Evolutionary conservation across 1,139 yeast species (phyloP), one percentile per base, ranked within the genome.

Genomic region (Blastobotrys petasosporus): DNA sequence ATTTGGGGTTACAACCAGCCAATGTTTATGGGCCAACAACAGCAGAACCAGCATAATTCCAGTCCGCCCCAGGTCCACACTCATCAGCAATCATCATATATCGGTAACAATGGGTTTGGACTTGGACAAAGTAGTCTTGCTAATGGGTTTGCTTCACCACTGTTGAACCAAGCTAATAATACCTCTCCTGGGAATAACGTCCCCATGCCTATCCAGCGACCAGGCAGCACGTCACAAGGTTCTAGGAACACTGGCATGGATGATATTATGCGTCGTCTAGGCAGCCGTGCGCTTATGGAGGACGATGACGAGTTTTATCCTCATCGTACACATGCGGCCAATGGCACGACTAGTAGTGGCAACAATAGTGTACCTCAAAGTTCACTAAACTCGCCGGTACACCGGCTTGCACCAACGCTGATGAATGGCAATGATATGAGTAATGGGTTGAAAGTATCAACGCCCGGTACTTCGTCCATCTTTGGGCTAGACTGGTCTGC

Each of bases 251-350:
- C 48, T 30, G 53, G 53, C 10, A 51, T 51, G 15, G 58, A 53
- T 39, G 58, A 54, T 42, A 41, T 54, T 29, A 50, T 52, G 25
- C 51, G 59, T n/a, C 53, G 54, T 25, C 51, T 58, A 51, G 59
- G 60, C 8, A 51, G 56, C 15, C 46, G 53, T 15, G 51, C 55
- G 13, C 45, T 57, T 20, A 39, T 53, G 11, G 56, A 49, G 2
- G 60, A 54, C 39, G 57, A 55, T 32, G 56, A 56, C 12, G 55
- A 53, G 25, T 20, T 20, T 20, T 20, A 20, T 7, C 25, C 25
- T 4, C 25, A 20, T 20, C 25, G 25, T 7, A 20, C 25, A 4
- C 25, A 20, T 20, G 48, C 43, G 15, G 17, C 34, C 2, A 32
- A 13, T 16, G 16, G 13, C 15, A 9, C 34, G 16, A 32, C 34